Evolutionary conservation across 371 early-diverging fungal genomes (phyloP), one percentile per base, ranked within the genome.

Genomic region (Umbelopsis sp.): DNA sequence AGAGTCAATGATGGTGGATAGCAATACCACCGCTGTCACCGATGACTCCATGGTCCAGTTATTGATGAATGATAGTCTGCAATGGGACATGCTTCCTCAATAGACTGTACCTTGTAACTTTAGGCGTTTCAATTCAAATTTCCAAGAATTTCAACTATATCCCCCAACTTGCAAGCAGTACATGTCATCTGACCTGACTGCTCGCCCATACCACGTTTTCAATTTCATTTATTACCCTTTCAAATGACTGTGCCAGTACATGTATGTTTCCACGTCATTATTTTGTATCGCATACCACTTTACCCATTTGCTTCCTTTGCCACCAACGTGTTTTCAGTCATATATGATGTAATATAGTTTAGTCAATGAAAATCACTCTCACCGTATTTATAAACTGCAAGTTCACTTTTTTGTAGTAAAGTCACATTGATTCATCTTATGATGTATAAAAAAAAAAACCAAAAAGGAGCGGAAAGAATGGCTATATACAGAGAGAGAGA

Each of bases 1-100:
- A 3, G 57, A 57, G 35, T 57, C 57, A 4, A 57, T 57, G 57
- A 29, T 57, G 57, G 57, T 57, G 14, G 57, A 57, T 57, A 29
- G 52, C 20, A 29, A 9, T 14, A 2, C 25, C 24, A 14, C 57
- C 18, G n/a, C 29, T 4, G 35, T 37, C 11, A 12, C 35, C 16
- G 57, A 57, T 35, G 35, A 57, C 7, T 57, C 57, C 18, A 57
- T 57, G 57, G 57, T 57, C 35, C 57, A 57, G n/a, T 57, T 57
- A 16, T 35, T 57, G 35, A 57, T 57, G 57, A 57, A 57, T 6
- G 57, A 57, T 8, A 57, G 29, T 12, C 35, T 57, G 18, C 57
- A 57, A 18, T 57, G 57, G 57, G 57, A 57, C 57, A 57, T 57
- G 57, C 7, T 57, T 18, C 35, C 57, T 4, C 57, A 29, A 12